Conservation (phyloP, 768 basidiomycete genomes). For the Suillus paluster region DNA sequence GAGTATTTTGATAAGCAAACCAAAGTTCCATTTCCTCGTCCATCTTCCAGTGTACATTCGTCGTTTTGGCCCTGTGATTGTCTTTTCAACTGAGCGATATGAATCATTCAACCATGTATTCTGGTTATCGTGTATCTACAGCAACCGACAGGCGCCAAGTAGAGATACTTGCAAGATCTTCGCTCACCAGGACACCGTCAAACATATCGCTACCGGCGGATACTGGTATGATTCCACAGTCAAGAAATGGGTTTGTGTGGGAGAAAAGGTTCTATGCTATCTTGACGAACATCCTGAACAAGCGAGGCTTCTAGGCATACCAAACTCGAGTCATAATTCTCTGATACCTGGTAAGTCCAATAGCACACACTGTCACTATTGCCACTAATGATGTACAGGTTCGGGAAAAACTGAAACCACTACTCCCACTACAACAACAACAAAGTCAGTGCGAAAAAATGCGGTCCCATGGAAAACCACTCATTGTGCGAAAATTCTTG, state of each 20-base stretch:
- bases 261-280: too few species aligned
- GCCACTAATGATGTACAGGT: not conserved
- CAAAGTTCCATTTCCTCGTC: constrained; percentile 36
- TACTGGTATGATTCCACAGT: constrained; percentile 9
- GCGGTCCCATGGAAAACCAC: constrained; percentile 5
- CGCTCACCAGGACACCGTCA: constrained; percentile 13
- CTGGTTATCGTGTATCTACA: constrained; percentile 24
- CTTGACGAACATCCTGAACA: constrained; percentile 1
- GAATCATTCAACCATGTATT: constrained; percentile 36
- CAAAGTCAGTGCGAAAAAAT: not conserved
- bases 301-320: constrained; percentile 1
- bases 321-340: not conserved
- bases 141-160: too few species aligned
- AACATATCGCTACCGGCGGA: constrained; percentile 15
- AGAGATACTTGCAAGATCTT: constrained; percentile 24
- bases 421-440: constrained; percentile 3
- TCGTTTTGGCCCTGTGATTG: constrained; percentile 31
- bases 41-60: constrained; percentile 30
- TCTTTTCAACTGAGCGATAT: constrained; percentile 33
- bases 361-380: too few species aligned
- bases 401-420: constrained; percentile 1
- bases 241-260: constrained; percentile 6
- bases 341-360: constrained; percentile 5
- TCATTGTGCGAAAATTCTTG: not conserved
- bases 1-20: constrained; percentile 29